Base-by-base conservation (phyloP, 176 grass and related monocot species). In the Alloteropsis semialata region DNA sequence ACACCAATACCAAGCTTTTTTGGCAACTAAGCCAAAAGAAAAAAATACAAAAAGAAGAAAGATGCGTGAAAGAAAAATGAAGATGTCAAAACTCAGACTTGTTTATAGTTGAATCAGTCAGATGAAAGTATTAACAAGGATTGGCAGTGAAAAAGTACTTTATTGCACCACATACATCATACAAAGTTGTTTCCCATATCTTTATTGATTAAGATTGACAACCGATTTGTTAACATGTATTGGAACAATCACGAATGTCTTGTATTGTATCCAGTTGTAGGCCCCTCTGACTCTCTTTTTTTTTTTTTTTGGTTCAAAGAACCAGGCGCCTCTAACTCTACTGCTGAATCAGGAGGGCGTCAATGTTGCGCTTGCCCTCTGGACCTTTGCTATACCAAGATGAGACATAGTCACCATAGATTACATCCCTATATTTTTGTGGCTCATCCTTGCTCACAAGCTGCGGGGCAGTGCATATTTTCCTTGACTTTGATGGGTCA, bases 371-470 rank as follows among this genome's bases (percentile, higher is more conserved):
- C 88, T 94, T 98, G 44, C 95, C 95, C 38, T 95, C 92, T 32
- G 92, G 96, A 33, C 96, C 96, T 90, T 98, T 92, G 62, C 84
- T 88, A 72, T 98, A 98, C 96, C 96, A 98, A 12, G 92, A 95
- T 29, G 89, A 94, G 49, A 98, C 86, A 21, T 93, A 98, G 55
- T 98, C 92, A 17, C 96, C 96, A 59, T 98, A 98, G 17, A 98
- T 68, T n/a, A 98, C 87, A 48, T 91, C 92, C 59, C 10, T 55
- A 28, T 94, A 97, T 85, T 92, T 92, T 5, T 83, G 84, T 58
- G 83, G 89, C 58, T 78, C 58, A 11, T 89, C 74, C 61, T 85
- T 37, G 50, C 84, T 78, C 24, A 95, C 72, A 28, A 98, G 90
- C 54, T 74, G 89, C 8, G 69, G 87, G 8, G 92, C 87, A 77